Percentiles rank a stretch among this genome's conserved stretches.
Evolutionary conservation across 2,329 filamentous ascomycete genomes (phyloP).

Genomic region (Neoascochyta sp.): DNA sequence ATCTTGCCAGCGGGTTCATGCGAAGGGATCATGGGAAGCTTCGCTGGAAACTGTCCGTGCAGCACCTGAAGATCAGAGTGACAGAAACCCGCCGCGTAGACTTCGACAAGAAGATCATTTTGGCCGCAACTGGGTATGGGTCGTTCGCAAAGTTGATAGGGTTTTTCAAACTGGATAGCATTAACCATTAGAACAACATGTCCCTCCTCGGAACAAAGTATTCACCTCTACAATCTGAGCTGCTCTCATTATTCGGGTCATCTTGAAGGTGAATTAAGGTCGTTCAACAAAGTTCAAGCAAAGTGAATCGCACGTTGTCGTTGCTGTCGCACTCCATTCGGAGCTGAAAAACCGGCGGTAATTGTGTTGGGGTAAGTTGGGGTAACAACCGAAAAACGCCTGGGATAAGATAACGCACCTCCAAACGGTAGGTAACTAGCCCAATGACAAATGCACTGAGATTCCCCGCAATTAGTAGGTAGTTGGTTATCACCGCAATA

Average conservation of each 20-base stretch:
- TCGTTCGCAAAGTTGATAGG: slow-evolving; percentile 14
- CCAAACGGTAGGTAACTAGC: too few species aligned
- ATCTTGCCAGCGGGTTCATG: slow-evolving; percentile 35
- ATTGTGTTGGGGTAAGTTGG: too few species aligned
- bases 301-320: too few species aligned
- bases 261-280: neutral
- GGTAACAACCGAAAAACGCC: too few species aligned
- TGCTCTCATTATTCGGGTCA: slow-evolving; percentile 14
- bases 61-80: slow-evolving; percentile 27
- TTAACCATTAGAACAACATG: too few species aligned
- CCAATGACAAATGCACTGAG: too few species aligned
- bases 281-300: neutral
- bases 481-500: too few species aligned
- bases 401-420: too few species aligned
- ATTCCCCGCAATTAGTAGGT: too few species aligned
- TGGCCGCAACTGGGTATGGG: slow-evolving; percentile 16
- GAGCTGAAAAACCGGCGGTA: too few species aligned
- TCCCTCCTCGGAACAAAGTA: too few species aligned
- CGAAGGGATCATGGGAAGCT: slow-evolving; percentile 31
- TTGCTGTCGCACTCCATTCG: too few species aligned
- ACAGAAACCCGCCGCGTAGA: slow-evolving; percentile 26
- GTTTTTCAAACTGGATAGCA: slow-evolving; percentile 13
- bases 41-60: slow-evolving; percentile 18
- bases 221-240: slow-evolving; percentile 17
- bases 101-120: slow-evolving; percentile 19